Evolutionary conservation across 1,139 yeast genomes (phyloP).

Genomic region (Casaregolazyma lundiana): DNA sequence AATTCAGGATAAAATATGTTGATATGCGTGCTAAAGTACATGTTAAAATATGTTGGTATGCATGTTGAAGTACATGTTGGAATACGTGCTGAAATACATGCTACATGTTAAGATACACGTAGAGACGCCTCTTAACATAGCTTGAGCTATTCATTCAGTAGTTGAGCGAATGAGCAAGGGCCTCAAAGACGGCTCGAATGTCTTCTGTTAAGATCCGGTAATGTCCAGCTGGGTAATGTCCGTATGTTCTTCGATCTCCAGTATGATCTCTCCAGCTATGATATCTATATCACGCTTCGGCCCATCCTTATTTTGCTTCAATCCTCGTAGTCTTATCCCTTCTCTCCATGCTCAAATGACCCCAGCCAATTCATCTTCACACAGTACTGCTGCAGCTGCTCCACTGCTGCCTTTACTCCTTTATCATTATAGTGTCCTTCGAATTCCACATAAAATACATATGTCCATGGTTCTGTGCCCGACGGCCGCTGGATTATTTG

Average conservation of each 20-base stretch:
- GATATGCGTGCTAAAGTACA: background rate
- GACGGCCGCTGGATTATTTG: slow-evolving; percentile 70
- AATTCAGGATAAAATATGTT: background rate
- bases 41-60: too few relatives aligned
- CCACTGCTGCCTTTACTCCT: slow-evolving; percentile 18
- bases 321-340: background rate
- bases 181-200: too few relatives aligned
- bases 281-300: too few relatives aligned
- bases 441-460: slow-evolving; percentile 75
- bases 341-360: slow-evolving; percentile 14
- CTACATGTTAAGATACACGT: too few relatives aligned
- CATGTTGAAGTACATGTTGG: too few relatives aligned
- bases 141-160: too few relatives aligned
- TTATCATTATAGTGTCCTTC: slow-evolving; percentile 29
- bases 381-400: slow-evolving; percentile 19
- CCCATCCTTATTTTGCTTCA: too few relatives aligned
- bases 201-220: background rate
- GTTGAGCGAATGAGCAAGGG: too few relatives aligned
- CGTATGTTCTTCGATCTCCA: background rate
- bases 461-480: slow-evolving; percentile 66
- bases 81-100: too few relatives aligned
- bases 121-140: too few relatives aligned
- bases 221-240: background rate
- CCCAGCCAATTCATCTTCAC: slow-evolving; percentile 19
- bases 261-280: too few relatives aligned